Percentiles rank a stretch among this genome's conserved stretches.
phyloP scores from a whole-genome alignment of 2,329 filamentous ascomycete species.

The Hymenoscyphus linearis region DNA sequence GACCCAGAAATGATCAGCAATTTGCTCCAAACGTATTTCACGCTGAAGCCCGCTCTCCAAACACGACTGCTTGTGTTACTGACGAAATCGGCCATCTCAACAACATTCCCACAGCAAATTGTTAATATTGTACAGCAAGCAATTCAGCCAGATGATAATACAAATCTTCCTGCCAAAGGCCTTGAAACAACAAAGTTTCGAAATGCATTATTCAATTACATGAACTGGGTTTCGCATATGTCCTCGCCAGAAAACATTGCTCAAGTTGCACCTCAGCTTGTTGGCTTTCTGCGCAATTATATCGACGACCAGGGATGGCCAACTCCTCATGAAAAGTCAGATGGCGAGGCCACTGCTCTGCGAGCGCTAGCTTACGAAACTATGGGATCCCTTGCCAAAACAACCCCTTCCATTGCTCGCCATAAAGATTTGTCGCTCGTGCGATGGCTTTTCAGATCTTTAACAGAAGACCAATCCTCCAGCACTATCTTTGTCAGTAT shows the following conservation, averaged over 20 bases:
- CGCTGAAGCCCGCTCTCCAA: conserved; percentile 66
- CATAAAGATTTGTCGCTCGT: conserved; percentile 48
- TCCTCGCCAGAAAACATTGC: conserved; percentile 57
- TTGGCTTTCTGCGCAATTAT: conserved; percentile 65
- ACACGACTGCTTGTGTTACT: conserved; percentile 72
- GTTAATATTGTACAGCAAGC: conserved; percentile 64
- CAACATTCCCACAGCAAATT: conserved; percentile 62
- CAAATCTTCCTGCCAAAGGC: conserved; percentile 30
- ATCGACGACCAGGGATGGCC: conserved; percentile 84
- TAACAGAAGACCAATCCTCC: conserved; percentile 71
- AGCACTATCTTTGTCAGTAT: conserved; percentile 78
- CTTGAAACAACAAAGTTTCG: conserved; percentile 71
- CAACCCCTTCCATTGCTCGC: conserved; percentile 53
- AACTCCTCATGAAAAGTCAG: conserved; percentile 48
- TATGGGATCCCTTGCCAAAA: conserved; percentile 72
- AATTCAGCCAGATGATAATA: conserved; percentile 43
- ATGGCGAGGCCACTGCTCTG: conserved; percentile 56
- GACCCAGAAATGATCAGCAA: conserved; percentile 54
- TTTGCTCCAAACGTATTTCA: conserved; percentile 70
- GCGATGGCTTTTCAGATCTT: conserved; percentile 77
- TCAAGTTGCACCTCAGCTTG: conserved; percentile 61
- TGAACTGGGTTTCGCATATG: conserved; percentile 79
- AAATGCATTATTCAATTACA: conserved; percentile 76
- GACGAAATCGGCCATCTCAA: conserved; percentile 70
- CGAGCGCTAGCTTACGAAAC: conserved; percentile 84